These are phyloP conservation scores for Schwanniomyces polymorphus DNA, from an alignment of 805 yeast genomes.

Conservation along the genomic window DNA sequence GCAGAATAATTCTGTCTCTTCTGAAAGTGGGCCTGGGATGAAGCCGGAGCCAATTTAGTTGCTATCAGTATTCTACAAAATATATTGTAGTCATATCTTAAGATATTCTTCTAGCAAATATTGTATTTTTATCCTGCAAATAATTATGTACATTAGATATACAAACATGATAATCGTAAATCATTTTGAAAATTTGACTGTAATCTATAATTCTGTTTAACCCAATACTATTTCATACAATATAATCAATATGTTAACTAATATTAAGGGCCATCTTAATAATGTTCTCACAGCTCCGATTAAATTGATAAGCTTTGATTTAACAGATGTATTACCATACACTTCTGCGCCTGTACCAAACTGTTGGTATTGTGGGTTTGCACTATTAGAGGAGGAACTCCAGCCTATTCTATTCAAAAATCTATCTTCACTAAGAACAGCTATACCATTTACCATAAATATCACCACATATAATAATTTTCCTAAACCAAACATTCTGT, in stretches of 20 bases:
- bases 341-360: constrained; percentile 47
- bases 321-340: constrained; percentile 38
- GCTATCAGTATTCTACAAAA: not conserved
- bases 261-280: constrained; percentile 71
- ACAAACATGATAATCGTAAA: constrained; percentile 5
- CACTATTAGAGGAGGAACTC: constrained; percentile 22
- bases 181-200: not conserved
- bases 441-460: constrained; percentile 71
- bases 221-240: constrained; percentile 71
- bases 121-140: constrained; percentile 3
- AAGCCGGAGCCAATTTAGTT: constrained; percentile 9
- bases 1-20: constrained; percentile 29
- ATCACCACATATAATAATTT: constrained; percentile 55
- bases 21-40: constrained; percentile 8
- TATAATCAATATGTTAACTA: constrained; percentile 63
- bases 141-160: constrained; percentile 10
- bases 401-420: constrained; percentile 62
- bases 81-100: not conserved
- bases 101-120: not conserved
- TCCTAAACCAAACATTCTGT: constrained; percentile 58
- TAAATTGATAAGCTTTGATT: constrained; percentile 59
- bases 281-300: constrained; percentile 76
- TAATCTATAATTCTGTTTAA: constrained; percentile 19
- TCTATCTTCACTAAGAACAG: constrained; percentile 78
- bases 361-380: constrained; percentile 15